These are phyloP conservation scores for Cyberlindnera subsufficiens DNA, from an alignment of 805 yeast species.

Conservation along the genomic window DNA sequence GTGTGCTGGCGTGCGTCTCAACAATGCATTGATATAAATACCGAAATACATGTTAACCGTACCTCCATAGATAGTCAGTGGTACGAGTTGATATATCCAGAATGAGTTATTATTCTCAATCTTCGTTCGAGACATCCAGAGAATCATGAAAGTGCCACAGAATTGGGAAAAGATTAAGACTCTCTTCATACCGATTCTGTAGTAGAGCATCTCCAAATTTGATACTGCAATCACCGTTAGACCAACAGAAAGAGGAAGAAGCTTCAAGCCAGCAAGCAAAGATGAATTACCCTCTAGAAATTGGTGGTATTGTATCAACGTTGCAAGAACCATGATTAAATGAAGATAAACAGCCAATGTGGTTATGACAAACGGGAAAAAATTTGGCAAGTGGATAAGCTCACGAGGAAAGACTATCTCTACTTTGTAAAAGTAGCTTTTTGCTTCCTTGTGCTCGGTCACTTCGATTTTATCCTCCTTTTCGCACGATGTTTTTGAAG, in stretches of 20 bases:
- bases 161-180: slow-evolving; percentile 7
- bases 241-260: slow-evolving; percentile 29
- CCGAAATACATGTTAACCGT: slow-evolving; percentile 29
- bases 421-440: slow-evolving; percentile 2
- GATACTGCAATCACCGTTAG: slow-evolving; percentile 23
- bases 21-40: slow-evolving; percentile 27
- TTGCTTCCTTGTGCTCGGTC: not conserved
- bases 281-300: slow-evolving; percentile 25
- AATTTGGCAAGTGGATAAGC: slow-evolving; percentile 25
- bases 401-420: slow-evolving; percentile 25
- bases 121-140: slow-evolving; percentile 21
- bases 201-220: slow-evolving; percentile 17
- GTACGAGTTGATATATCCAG: slow-evolving; percentile 27
- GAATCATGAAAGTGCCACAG: not conserved
- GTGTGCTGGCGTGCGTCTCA: slow-evolving; percentile 29
- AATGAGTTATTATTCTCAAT: slow-evolving; percentile 12
- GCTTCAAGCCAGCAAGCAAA: slow-evolving; percentile 30
- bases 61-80: slow-evolving; percentile 19
- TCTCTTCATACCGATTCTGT: slow-evolving; percentile 22
- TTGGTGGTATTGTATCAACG: slow-evolving; percentile 22
- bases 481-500: too few species aligned
- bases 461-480: too few species aligned
- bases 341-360: slow-evolving; percentile 16
- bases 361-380: slow-evolving; percentile 18
- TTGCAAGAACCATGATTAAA: slow-evolving; percentile 17